Evolutionary conservation across 2,329 filamentous ascomycete genomes (phyloP), one percentile per base, ranked within the genome.

Genomic region (Ophiostoma sp.): DNA sequence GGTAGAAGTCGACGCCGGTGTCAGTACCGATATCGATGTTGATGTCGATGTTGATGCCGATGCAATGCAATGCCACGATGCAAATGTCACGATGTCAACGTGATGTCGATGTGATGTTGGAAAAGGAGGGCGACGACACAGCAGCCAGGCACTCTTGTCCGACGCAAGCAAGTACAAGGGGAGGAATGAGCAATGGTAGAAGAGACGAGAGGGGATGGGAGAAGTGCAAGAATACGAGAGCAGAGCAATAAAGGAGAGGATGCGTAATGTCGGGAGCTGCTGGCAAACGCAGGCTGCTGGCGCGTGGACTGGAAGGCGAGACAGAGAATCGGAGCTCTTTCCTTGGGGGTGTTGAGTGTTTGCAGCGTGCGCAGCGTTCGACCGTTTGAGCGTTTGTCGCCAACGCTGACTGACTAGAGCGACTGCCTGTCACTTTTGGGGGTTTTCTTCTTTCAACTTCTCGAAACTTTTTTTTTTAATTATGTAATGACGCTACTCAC

Each of bases 211-310:
- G 27, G 27, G 35, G n/a, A 15, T 23, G 35, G n/a, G 62, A n/a
- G n/a, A 35, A 39, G 11, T 33, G 23, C 20, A 41, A 23, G 35
- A 4, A 65, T 23, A 39, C 17, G 62, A 39, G 3, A 36, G 10
- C 13, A 54, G 6, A 11, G 52, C 52, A 54, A 48, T 48, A 64
- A 36, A 36, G 31, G 60, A 36, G 31, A 64, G 60, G 60, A 64
- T 65, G 62, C 57, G 52, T 62, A 62, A 13, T 3, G 57, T 33
- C 57, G 57, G 57, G 57, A 39, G 35, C 62, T 65, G 62, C 62
- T 65, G 62, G 62, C 62, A 65, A 65, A 65, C 62, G 62, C 62
- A 65, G 62, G 62, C 62, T 36, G 62, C 62, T 62, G 62, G 62
- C 62, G 62, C 62, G 62, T 65, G 20, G 62, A 39, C 27, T 31